phyloP scores from a whole-genome alignment of 257 asterid species.

The Capsicum rhomboideum region DNA sequence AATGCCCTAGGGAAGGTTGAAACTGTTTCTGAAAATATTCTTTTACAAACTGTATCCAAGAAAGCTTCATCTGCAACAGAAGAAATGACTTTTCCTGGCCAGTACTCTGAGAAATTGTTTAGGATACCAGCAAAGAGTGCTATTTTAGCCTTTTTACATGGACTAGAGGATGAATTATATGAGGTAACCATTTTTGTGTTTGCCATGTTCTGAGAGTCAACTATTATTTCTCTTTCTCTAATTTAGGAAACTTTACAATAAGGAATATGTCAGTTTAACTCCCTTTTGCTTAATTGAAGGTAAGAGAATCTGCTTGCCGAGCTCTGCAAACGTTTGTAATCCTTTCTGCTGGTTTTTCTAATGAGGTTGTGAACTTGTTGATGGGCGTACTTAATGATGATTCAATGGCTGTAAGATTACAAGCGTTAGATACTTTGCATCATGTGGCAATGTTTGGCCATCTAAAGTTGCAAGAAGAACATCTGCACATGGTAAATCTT shows the following conservation, averaged over 20 bases:
- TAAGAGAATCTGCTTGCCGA: constrained; percentile 80
- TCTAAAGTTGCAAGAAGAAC: constrained; percentile 55
- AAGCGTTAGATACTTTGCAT: constrained; percentile 70
- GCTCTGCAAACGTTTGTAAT: constrained; percentile 54
- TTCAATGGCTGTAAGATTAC: constrained; percentile 55
- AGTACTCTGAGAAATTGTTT: constrained; percentile 40
- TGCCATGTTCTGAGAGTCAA: background rate
- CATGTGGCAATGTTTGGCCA: constrained; percentile 35
- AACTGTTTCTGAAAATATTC: constrained; percentile 58
- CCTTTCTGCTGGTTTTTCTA: constrained; percentile 56
- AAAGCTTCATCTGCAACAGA: constrained; percentile 44
- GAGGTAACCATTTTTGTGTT: constrained; percentile 37
- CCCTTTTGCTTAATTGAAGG: constrained; percentile 42
- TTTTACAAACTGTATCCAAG: constrained; percentile 64
- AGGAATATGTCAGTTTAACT: constrained; percentile 3
- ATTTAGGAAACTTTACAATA: constrained; percentile 4
- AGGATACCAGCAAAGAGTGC: constrained; percentile 64
- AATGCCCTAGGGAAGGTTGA: constrained; percentile 54
- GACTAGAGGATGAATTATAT: constrained; percentile 86
- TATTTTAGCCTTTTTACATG: constrained; percentile 70
- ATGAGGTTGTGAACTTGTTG: constrained; percentile 43
- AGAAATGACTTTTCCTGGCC: constrained; percentile 53
- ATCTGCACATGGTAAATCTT: constrained; percentile 58
- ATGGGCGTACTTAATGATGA: constrained; percentile 78
- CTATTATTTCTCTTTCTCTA: background rate